Conservation (phyloP, 1,139 yeast species). For the Kodamaea sp. region DNA sequence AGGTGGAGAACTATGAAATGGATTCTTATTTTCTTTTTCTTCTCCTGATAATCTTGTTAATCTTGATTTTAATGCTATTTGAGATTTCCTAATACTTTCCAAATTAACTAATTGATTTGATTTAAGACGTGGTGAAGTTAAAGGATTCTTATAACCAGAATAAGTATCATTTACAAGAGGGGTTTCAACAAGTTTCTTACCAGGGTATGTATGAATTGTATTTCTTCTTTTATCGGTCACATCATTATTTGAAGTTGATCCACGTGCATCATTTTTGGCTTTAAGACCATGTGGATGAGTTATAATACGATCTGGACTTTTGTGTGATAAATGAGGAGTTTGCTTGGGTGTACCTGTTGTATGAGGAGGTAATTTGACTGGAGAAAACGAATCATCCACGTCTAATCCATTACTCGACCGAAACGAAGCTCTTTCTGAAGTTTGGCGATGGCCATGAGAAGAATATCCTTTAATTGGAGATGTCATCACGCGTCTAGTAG, state of each 20-base stretch:
- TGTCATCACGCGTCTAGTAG: not conserved
- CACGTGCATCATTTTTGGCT: conserved; percentile 27
- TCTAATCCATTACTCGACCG: not conserved
- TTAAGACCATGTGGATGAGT: conserved; percentile 49
- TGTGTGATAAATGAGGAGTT: conserved; percentile 9
- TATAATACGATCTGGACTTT: conserved; percentile 15
- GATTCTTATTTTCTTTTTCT: conserved; percentile 20
- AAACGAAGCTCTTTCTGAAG: too few relatives aligned
- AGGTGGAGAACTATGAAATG: conserved; percentile 17
- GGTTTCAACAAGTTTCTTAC: conserved; percentile 12
- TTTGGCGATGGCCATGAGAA: too few relatives aligned
- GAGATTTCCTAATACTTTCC: conserved; percentile 13
- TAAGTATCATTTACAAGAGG: conserved; percentile 6
- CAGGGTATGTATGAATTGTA: conserved; percentile 19
- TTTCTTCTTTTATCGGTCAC: conserved; percentile 19
- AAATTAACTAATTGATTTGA: conserved; percentile 10
- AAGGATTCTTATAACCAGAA: conserved; percentile 8
- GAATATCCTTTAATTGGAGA: not conserved
- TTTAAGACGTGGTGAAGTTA: conserved; percentile 15
- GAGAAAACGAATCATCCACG: conserved; percentile 16
- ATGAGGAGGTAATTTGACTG: conserved; percentile 14
- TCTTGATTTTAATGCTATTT: conserved; percentile 9
- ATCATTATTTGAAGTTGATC: not conserved
- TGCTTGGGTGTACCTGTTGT: conserved; percentile 7
- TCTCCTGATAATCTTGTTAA: conserved; percentile 9